Base-by-base conservation (phyloP, 805 yeast genomes). In the Millerago galiae region DNA sequence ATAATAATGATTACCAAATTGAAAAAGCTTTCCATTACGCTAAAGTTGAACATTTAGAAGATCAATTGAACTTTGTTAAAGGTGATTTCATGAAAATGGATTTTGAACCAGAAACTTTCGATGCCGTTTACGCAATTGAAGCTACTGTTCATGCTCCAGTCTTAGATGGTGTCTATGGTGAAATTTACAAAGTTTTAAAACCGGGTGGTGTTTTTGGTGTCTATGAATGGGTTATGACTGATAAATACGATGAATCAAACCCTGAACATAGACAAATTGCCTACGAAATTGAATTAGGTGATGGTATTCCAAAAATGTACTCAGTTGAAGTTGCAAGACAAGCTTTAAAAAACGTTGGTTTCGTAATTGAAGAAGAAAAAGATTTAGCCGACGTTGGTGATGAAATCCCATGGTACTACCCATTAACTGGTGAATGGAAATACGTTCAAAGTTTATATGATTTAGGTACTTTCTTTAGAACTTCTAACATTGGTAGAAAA, bases 31-130 rank as follows among this genome's bases (percentile, higher is more conserved):
- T 78, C 63, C 74, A 75, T 66, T 87, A 88, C 65, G 86, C 98
- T 42, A 62, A 75, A 57, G 71, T 69, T 50, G 69, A 69, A 61
- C 74, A 80, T 25, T 68, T 93, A 60, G 79, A 74, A 51, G 74
- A 85, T 61, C 81, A 88, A 70, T 72, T 91, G 60, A 72, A 79
- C 24, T 85, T 85, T 58, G 96, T 89, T 54, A 91, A 91, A 71
- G 99, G 99, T 58, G 99, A 91, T 67, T 91, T 91, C 74, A 93
- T 91, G 99, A 93, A 91, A 66, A 87, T 91, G 96, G 97, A 91
- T 57, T 93, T 93, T 57, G 87, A 83, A 66, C 83, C 83, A 51
- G 83, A 82, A 59, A 65, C 93, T 26, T 91, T 93, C 59, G 99
- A 91, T 65, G 96, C 95, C 35, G 98, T 93, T 36, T 91, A 91